phyloP scores from a whole-genome alignment of 2,329 filamentous ascomycete species.

The Sporothrix euskadiensis region DNA sequence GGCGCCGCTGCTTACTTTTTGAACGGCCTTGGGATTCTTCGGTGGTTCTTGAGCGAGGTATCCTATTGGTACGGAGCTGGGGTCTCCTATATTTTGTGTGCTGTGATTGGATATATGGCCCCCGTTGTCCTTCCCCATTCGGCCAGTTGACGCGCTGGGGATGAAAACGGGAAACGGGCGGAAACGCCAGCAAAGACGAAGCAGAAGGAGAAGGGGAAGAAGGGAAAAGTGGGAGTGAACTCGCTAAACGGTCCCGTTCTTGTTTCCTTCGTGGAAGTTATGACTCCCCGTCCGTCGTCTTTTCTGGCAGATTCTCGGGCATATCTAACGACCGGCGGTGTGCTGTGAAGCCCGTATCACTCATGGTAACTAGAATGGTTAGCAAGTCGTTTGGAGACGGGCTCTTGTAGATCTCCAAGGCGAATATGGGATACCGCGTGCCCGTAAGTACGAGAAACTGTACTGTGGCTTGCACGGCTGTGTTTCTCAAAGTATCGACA shows the following conservation, averaged over 20 bases:
- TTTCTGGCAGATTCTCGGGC: slow-evolving; percentile 1
- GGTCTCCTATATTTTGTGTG: background rate
- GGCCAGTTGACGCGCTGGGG: background rate
- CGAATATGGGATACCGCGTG: background rate
- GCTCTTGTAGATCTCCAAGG: background rate
- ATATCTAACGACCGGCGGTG: slow-evolving; percentile 5
- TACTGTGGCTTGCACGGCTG: background rate
- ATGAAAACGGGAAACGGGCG: background rate
- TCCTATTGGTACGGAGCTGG: slow-evolving; percentile 5
- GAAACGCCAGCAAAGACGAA: background rate
- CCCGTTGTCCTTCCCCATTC: background rate
- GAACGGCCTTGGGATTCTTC: background rate
- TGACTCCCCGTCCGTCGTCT: background rate
- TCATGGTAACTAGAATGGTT: background rate
- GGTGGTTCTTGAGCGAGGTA: background rate
- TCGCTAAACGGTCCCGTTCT: background rate
- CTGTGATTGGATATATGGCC: slow-evolving; percentile 1
- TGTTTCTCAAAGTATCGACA: background rate
- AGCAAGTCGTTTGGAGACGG: no score
- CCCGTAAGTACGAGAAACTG: background rate
- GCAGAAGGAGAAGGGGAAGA: background rate
- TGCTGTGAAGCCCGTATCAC: background rate
- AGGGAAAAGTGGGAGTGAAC: background rate
- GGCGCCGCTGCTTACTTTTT: slow-evolving; percentile 19
- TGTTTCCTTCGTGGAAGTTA: background rate